Evolutionary conservation across 169 alveolate species (phyloP).

Genomic region (Perkinsus olseni): DNA sequence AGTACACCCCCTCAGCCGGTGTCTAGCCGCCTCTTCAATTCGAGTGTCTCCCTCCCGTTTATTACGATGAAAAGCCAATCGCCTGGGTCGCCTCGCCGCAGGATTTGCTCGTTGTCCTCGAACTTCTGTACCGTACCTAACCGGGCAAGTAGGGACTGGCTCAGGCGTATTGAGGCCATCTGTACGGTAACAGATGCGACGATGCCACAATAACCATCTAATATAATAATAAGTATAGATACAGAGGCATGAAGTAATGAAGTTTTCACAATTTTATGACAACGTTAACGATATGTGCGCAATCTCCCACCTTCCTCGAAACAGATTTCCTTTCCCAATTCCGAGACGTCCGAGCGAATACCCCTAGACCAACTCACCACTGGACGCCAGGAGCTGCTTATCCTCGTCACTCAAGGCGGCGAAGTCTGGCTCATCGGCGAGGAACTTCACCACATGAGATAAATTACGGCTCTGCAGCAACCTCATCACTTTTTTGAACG

Average conservation of each 20-base stretch:
- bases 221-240: too few relatives aligned
- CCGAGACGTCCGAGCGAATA: too few relatives aligned
- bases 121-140: not conserved
- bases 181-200: too few relatives aligned
- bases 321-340: not conserved
- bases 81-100: not conserved
- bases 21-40: too few relatives aligned
- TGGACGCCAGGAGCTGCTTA: not conserved
- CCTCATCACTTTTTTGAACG: not conserved
- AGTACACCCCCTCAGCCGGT: too few relatives aligned
- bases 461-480: not conserved
- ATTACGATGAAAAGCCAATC: not conserved
- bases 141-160: too few relatives aligned
- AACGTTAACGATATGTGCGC: too few relatives aligned
- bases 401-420: not conserved
- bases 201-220: too few relatives aligned
- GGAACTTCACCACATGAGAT: not conserved
- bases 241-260: too few relatives aligned
- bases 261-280: too few relatives aligned
- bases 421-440: not conserved
- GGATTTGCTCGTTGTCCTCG: not conserved
- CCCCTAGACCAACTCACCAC: not conserved
- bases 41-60: not conserved
- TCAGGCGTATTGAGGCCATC: too few relatives aligned
- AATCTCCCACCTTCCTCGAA: too few relatives aligned